phyloP scores from a whole-genome alignment of 1,284 basidiomycete species.

The Cutaneotrichosporon sp. region DNA sequence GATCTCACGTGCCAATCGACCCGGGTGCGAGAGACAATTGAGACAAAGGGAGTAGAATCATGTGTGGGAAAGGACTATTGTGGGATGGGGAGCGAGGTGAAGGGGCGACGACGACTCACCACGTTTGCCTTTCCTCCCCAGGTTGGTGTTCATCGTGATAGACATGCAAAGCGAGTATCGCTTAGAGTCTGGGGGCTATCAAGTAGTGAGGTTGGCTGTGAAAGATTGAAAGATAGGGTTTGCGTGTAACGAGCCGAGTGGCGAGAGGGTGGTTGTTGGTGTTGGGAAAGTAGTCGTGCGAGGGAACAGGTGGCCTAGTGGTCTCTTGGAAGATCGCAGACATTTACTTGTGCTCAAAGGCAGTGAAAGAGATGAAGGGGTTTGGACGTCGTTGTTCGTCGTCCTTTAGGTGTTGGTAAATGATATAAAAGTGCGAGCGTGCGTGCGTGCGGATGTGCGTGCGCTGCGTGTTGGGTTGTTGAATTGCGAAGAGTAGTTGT shows the following conservation, averaged over 20 bases:
- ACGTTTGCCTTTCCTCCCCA: constrained; percentile 24
- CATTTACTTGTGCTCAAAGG: neutral
- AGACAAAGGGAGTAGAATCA: too few species aligned
- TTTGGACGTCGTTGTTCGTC: neutral
- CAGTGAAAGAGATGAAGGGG: neutral
- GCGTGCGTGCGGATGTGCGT: too few species aligned
- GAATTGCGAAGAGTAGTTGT: too few species aligned
- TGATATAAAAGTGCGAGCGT: too few species aligned
- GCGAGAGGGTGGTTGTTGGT: constrained; percentile 12
- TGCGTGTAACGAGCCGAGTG: constrained; percentile 12
- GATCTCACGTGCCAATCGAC: neutral
- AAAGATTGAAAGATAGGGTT: constrained; percentile 14
- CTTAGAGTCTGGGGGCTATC: constrained; percentile 14
- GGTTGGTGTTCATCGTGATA: constrained; percentile 17
- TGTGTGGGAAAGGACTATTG: neutral
- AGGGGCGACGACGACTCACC: constrained; percentile 11
- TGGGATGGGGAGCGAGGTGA: neutral
- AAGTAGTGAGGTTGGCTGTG: constrained; percentile 20
- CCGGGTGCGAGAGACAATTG: neutral
- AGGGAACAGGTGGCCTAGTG: neutral
- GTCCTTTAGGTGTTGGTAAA: too few species aligned
- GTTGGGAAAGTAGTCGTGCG: constrained; percentile 7
- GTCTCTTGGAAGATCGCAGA: constrained; percentile 4
- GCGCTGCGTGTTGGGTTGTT: too few species aligned
- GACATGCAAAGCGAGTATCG: constrained; percentile 11